phyloP scores from a whole-genome alignment of 495 filamentous ascomycete species.

The Monascus purpureus region DNA sequence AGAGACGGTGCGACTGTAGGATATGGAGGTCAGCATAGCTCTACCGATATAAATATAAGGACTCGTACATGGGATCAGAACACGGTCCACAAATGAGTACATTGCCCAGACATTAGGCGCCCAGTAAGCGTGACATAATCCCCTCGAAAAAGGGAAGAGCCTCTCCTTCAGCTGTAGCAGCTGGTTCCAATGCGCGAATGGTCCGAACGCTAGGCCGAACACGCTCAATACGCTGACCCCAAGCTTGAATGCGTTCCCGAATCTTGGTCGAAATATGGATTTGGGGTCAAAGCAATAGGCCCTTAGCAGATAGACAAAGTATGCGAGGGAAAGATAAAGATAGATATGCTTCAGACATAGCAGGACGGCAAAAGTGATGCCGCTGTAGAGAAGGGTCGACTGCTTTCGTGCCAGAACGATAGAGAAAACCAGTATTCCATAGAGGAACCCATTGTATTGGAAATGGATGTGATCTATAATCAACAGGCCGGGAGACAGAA shows the following conservation, averaged over 20 bases:
- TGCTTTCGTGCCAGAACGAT: slow-evolving; percentile 66
- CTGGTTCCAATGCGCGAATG: slow-evolving; percentile 74
- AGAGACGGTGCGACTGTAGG: slow-evolving; percentile 61
- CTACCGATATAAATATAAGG: not conserved
- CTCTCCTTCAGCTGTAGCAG: slow-evolving; percentile 74
- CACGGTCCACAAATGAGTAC: slow-evolving; percentile 81
- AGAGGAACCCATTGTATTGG: slow-evolving; percentile 96
- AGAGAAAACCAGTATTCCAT: slow-evolving; percentile 75
- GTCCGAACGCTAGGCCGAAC: slow-evolving; percentile 78
- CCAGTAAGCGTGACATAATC: slow-evolving; percentile 96
- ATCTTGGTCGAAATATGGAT: slow-evolving; percentile 60
- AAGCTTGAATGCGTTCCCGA: slow-evolving; percentile 70
- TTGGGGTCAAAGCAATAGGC: slow-evolving; percentile 75
- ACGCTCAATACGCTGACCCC: slow-evolving; percentile 55
- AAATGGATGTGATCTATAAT: slow-evolving; percentile 99
- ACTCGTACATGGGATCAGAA: slow-evolving; percentile 61
- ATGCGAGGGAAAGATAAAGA: slow-evolving; percentile 89
- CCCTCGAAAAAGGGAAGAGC: slow-evolving; percentile 87
- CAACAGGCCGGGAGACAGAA: slow-evolving; percentile 82
- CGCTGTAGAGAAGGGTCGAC: slow-evolving; percentile 63
- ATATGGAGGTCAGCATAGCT: slow-evolving; percentile 12
- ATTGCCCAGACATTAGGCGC: slow-evolving; percentile 95
- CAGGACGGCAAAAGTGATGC: slow-evolving; percentile 67
- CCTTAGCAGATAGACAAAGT: slow-evolving; percentile 83
- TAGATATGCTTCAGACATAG: slow-evolving; percentile 97